A percentile compares a stretch with the other conserved stretches of the same genome.
Conservation (phyloP, 2,329 filamentous ascomycete genomes). For the Clarireedia paspali region DNA sequence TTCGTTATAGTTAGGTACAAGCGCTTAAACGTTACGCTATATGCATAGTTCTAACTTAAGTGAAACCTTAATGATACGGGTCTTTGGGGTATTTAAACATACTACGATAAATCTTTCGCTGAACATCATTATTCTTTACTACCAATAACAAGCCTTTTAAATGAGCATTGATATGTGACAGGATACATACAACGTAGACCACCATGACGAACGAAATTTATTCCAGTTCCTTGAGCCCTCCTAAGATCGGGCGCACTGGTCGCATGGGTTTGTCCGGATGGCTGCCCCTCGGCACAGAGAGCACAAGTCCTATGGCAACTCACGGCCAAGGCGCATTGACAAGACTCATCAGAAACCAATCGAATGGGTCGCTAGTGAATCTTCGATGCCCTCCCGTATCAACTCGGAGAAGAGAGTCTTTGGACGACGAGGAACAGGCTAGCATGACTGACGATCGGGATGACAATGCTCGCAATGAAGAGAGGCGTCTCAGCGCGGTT, state of each 20-base stretch:
- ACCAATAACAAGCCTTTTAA: neutral
- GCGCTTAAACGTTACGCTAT: no score
- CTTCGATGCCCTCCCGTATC: conserved; percentile 15
- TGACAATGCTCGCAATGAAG: conserved; percentile 34
- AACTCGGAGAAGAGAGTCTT: conserved; percentile 14
- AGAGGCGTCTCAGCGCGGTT: conserved; percentile 50
- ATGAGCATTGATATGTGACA: neutral
- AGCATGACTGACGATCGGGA: conserved; percentile 14
- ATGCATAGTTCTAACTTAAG: no score
- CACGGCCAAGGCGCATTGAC: conserved; percentile 26
- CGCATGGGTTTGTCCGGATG: conserved; percentile 18
- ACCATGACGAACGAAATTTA: conserved; percentile 2
- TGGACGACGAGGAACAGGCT: conserved; percentile 24
- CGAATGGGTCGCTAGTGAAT: conserved; percentile 21
- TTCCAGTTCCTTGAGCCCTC: neutral
- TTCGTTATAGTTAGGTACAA: no score
- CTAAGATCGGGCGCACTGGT: neutral
- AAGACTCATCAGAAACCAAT: conserved; percentile 25
- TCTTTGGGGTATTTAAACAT: neutral
- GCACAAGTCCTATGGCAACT: conserved; percentile 24
- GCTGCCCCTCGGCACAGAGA: conserved; percentile 22
- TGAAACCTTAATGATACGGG: no score
- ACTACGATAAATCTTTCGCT: neutral
- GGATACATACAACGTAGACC: neutral
- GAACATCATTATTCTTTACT: neutral